Evolutionary conservation across 2,329 filamentous ascomycete species (phyloP), one percentile per base, ranked within the genome.

Genomic region (Fusarium sp.): DNA sequence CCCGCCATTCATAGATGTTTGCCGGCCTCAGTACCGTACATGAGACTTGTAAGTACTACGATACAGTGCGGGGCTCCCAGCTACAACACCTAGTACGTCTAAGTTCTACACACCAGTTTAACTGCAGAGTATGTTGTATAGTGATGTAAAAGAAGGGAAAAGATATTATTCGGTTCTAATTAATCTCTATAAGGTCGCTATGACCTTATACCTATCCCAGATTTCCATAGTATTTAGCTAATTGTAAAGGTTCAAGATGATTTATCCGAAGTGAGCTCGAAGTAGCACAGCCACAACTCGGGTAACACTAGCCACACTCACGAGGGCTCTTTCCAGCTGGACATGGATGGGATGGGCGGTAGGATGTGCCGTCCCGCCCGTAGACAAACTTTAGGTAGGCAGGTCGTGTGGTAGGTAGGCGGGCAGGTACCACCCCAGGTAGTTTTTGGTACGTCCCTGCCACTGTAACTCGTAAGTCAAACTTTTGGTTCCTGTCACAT

Each of bases 391-490:
- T 31, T 40, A 50, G 62, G 51, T 40, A 51, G 62, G 51, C 36
- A 51, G 28, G 31, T 36, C 47, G 26, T 40, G 36, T 59, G 55
- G 51, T 55, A 37, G 53, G 58, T 45, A 58, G 46, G 53, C 37
- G 62, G 66, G 54, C 55, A 69, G 67, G 67, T 70, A 65, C 67
- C 66, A 30, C 40, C 23, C 46, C 46, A 26, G 41, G 26, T 36
- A 50, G 23, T 23, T 23, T 23, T 23, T 23, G 40, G n/a, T 18
- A n/a, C 53, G 59, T 55, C 53, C 65, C 65, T 69, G 65, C 53
- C 38, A 26, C 42, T 55, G 57, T 67, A 69, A 58, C 66, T 66
- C 66, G 67, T 65, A 67, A 70, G 67, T 65, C 67, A 70, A 70
- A 67, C 58, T 67, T 23, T 70, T 51, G 36, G 47, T 26, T 69